Percentiles rank a stretch among this genome's conserved stretches.
phyloP scores from a whole-genome alignment of 2,329 filamentous ascomycete species.

The Aspergillus fischeri region DNA sequence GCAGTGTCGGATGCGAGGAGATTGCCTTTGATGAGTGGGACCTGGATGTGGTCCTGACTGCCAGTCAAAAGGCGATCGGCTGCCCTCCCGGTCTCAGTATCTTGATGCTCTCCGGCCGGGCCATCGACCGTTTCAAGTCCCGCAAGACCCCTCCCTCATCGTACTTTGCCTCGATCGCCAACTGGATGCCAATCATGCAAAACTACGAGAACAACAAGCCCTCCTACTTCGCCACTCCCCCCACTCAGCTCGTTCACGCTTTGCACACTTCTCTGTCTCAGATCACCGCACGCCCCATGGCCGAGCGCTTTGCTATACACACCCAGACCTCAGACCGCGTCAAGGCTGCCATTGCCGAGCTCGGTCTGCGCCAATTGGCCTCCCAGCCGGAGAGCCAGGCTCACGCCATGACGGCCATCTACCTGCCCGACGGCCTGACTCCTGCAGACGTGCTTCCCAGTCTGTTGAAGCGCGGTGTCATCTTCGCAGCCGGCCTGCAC shows the following conservation, averaged over 20 bases:
- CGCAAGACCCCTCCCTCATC: constrained; percentile 77
- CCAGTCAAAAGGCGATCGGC: constrained; percentile 94
- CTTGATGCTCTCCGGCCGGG: constrained; percentile 85
- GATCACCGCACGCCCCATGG: constrained; percentile 74
- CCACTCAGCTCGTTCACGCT: constrained; percentile 88
- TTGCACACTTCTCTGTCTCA: constrained; percentile 84
- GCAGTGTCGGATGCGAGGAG: constrained; percentile 93
- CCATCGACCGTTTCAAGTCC: constrained; percentile 73
- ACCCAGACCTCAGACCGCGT: constrained; percentile 74
- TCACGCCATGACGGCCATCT: constrained; percentile 97
- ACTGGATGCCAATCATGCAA: constrained; percentile 98
- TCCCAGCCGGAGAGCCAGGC: constrained; percentile 84
- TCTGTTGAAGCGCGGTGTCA: constrained; percentile 78
- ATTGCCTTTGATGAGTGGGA: constrained; percentile 95
- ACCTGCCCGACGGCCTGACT: constrained; percentile 78
- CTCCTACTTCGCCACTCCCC: constrained; percentile 95
- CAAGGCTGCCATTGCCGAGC: constrained; percentile 73
- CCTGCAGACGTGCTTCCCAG: constrained; percentile 80
- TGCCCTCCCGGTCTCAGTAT: constrained; percentile 92
- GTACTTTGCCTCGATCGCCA: constrained; percentile 96
- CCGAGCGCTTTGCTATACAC: constrained; percentile 80
- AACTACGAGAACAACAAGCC: constrained; percentile 98
- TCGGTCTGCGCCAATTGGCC: constrained; percentile 86
- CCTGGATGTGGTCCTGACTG: constrained; percentile 87
- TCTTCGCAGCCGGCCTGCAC: constrained; percentile 94